Evolutionary conservation across 1,284 basidiomycete genomes (phyloP).

Genomic region (Rhodotorula sp.): DNA sequence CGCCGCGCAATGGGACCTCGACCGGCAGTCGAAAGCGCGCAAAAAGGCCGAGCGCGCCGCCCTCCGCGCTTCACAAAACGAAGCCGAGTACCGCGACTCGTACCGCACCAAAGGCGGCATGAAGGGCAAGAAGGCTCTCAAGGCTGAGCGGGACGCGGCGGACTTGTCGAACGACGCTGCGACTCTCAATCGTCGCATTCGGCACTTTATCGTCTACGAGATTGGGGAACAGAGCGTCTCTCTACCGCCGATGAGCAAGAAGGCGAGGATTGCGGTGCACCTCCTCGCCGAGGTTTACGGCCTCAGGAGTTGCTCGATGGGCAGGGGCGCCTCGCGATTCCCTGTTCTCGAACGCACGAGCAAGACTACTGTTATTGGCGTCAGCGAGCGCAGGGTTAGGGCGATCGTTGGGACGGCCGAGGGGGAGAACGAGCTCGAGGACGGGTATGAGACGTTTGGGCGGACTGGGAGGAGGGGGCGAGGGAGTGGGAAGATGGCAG

Average conservation of each 20-base stretch:
- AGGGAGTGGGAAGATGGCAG: constrained; percentile 49
- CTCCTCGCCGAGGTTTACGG: constrained; percentile 71
- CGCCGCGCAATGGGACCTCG: constrained; percentile 70
- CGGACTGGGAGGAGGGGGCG: constrained; percentile 11
- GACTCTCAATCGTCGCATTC: constrained; percentile 63
- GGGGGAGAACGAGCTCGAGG: constrained; percentile 53
- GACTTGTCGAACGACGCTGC: constrained; percentile 52
- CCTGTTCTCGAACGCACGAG: constrained; percentile 37
- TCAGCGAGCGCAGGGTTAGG: constrained; percentile 26
- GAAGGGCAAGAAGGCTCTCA: constrained; percentile 26
- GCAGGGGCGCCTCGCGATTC: constrained; percentile 60
- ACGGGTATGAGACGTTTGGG: constrained; percentile 56
- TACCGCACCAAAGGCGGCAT: constrained; percentile 29
- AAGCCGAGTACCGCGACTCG: constrained; percentile 15
- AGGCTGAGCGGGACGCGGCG: constrained; percentile 46
- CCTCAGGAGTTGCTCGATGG: constrained; percentile 72
- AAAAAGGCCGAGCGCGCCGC: constrained; percentile 63
- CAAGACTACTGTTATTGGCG: constrained; percentile 19
- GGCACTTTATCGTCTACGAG: constrained; percentile 62
- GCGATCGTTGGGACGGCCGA: constrained; percentile 34
- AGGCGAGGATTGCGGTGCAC: constrained; percentile 67
- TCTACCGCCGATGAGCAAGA: constrained; percentile 73
- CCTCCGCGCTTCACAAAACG: constrained; percentile 20
- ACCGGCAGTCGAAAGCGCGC: constrained; percentile 76
- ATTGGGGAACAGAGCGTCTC: constrained; percentile 58